Conservation (phyloP, 345 rosid genomes). For the Lepidium sativum region DNA sequence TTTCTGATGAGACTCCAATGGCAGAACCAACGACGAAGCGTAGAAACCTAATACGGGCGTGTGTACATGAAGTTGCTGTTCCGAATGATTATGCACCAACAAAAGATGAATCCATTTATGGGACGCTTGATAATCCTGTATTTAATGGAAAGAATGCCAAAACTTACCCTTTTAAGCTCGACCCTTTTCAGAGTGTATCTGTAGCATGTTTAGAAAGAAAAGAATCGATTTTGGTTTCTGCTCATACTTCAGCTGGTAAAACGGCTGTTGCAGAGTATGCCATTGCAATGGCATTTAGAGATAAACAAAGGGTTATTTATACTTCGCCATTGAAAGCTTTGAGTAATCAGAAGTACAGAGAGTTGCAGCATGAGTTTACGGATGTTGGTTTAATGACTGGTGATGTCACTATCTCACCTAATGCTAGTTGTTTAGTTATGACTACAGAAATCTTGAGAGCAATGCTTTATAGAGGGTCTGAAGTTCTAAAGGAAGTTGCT, state of each 20-base stretch:
- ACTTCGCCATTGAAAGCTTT: slow-evolving; percentile 95
- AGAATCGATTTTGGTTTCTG: slow-evolving; percentile 92
- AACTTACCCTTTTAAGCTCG: slow-evolving; percentile 64
- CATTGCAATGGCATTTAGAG: slow-evolving; percentile 93
- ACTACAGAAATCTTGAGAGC: slow-evolving; percentile 96
- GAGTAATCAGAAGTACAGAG: slow-evolving; percentile 98
- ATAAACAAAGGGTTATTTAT: slow-evolving; percentile 87
- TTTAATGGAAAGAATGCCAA: slow-evolving; percentile 81
- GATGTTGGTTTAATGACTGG: slow-evolving; percentile 99
- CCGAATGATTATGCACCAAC: slow-evolving; percentile 52
- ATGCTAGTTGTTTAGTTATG: slow-evolving; percentile 95
- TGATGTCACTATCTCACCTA: slow-evolving; percentile 92
- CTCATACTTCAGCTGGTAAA: slow-evolving; percentile 95
- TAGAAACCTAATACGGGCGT: slow-evolving; percentile 45
- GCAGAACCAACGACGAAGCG: slow-evolving; percentile 43
- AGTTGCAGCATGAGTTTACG: slow-evolving; percentile 79
- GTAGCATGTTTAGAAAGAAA: slow-evolving; percentile 86
- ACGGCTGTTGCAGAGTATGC: slow-evolving; percentile 99
- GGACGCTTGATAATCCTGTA: slow-evolving; percentile 65
- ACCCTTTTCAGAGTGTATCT: slow-evolving; percentile 83
- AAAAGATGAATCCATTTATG: slow-evolving; percentile 49
- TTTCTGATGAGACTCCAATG: slow-evolving; percentile 24
- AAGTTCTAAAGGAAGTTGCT: slow-evolving; percentile 93
- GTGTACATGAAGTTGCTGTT: slow-evolving; percentile 94
- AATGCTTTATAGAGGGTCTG: slow-evolving; percentile 93